Evolutionary conservation across 345 rosid species (phyloP), one percentile per base, ranked within the genome.

Genomic region (Populus tremula): DNA sequence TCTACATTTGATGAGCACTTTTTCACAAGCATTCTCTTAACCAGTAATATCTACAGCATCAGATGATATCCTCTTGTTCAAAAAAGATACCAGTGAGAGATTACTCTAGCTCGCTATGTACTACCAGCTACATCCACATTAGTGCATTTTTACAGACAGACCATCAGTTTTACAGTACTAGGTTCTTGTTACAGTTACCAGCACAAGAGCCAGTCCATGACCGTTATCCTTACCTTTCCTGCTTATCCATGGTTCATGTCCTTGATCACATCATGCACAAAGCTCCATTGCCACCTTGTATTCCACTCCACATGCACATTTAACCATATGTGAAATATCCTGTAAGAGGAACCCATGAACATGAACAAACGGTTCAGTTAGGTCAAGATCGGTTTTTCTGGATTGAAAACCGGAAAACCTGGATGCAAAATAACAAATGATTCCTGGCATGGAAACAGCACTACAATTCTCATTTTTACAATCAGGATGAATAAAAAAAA

Each of bases 291-390:
- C 70, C 61, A 90, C 88, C 81, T 49, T 82, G 89, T 87, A 91
- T 77, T 87, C 89, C 72, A 82, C 71, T 77, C 91, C 92, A 73
- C 94, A 90, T 14, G 70, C 73, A 71, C 93, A 91, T 80, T 87
- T 88, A 69, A 89, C 73, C 69, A 76, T 78, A 71, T 82, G 84
- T 68, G 92, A 87, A 78, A 88, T 84, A 67, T 88, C 94, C 94
- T 90, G 88, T 54, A 63, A 65, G 54, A 25, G 41, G 45, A 36
- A 73, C 74, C 59, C 43, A 81, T 69, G 71, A 31, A 62, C 38
- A 33, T 13, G 36, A 41, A 16, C 36, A 27, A 41, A 16, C 25
- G 8, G 36, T 27, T 14, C 27, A 50, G 16, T 27, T 9, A 43
- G 3, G 56, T 27, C 33, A 25, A 8, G 7, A 31, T 10, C 7